Conservation (phyloP, 441 rosid genomes). For the Rhodomyrtus psidioides region DNA sequence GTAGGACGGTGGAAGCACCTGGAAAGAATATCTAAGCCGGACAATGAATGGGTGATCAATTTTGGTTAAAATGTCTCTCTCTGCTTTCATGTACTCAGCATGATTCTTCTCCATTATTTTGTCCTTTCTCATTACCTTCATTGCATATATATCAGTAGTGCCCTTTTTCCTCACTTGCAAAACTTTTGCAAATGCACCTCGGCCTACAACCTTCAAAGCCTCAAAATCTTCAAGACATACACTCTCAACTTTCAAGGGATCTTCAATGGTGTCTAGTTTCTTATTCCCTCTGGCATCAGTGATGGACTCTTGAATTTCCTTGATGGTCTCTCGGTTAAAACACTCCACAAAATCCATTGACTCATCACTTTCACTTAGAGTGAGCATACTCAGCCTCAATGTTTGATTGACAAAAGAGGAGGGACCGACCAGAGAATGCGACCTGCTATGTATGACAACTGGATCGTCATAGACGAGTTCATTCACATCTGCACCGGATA, state of each 20-base stretch:
- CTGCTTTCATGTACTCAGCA: slow-evolving; percentile 91
- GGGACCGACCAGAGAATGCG: slow-evolving; percentile 89
- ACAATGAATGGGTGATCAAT: slow-evolving; percentile 90
- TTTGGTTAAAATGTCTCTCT: slow-evolving; percentile 80
- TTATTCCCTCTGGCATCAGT: slow-evolving; percentile 18
- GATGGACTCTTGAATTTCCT: slow-evolving; percentile 33
- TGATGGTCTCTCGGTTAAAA: slow-evolving; percentile 19
- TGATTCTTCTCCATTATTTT: slow-evolving; percentile 88
- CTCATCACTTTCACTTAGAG: slow-evolving; percentile 43
- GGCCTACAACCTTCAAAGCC: slow-evolving; percentile 82
- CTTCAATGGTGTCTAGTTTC: slow-evolving; percentile 13
- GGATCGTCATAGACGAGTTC: slow-evolving; percentile 66
- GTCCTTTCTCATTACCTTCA: slow-evolving; percentile 99
- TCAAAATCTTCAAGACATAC: slow-evolving; percentile 84
- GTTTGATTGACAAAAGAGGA: slow-evolving; percentile 50
- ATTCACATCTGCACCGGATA: slow-evolving; percentile 20
- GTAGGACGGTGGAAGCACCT: slow-evolving; percentile 26
- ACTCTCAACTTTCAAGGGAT: slow-evolving; percentile 14
- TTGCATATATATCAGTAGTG: slow-evolving; percentile 76
- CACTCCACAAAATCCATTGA: slow-evolving; percentile 36
- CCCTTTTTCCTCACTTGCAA: slow-evolving; percentile 84
- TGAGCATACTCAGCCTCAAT: slow-evolving; percentile 55
- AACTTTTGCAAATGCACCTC: slow-evolving; percentile 95
- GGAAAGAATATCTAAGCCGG: slow-evolving; percentile 83
- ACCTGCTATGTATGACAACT: slow-evolving; percentile 59